Percentiles rank a stretch among this genome's conserved stretches.
These are phyloP conservation scores for Agapanthus africanus DNA, from an alignment of 106 monocot genomes.

Conservation along the genomic window DNA sequence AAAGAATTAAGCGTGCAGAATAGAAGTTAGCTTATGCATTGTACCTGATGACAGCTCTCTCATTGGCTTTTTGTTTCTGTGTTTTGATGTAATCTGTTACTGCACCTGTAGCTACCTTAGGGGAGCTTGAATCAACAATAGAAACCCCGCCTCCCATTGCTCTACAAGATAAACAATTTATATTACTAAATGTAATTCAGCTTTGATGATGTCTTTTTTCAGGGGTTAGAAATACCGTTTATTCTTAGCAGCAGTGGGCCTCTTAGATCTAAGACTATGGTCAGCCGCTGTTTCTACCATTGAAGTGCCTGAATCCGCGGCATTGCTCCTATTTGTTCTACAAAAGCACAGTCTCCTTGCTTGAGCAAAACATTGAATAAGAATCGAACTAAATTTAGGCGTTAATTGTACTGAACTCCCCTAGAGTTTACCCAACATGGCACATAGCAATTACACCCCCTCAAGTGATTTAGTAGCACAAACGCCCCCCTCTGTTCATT, in stretches of 20 bases:
- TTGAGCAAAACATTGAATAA: not conserved
- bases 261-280: constrained; percentile 9
- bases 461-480: too few relatives aligned
- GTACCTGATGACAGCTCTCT: constrained; percentile 10
- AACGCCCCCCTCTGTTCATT: too few relatives aligned
- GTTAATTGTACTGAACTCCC: too few relatives aligned
- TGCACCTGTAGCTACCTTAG: not conserved
- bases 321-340: constrained; percentile 29
- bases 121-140: constrained; percentile 7
- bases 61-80: not conserved
- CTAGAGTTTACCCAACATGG: too few relatives aligned
- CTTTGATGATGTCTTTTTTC: not conserved
- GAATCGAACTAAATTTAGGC: too few relatives aligned
- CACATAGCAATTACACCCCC: too few relatives aligned
- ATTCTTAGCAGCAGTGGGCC: constrained; percentile 2
- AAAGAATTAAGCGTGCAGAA: not conserved
- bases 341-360: not conserved
- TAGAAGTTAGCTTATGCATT: not conserved
- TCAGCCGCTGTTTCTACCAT: constrained; percentile 16
- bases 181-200: not conserved
- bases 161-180: not conserved
- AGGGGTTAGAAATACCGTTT: constrained; percentile 1
- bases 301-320: constrained; percentile 36
- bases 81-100: constrained; percentile 2
- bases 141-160: not conserved